Evolutionary conservation across 2,329 filamentous ascomycete species (phyloP).

Genomic region (Leptoxyphium fumago): DNA sequence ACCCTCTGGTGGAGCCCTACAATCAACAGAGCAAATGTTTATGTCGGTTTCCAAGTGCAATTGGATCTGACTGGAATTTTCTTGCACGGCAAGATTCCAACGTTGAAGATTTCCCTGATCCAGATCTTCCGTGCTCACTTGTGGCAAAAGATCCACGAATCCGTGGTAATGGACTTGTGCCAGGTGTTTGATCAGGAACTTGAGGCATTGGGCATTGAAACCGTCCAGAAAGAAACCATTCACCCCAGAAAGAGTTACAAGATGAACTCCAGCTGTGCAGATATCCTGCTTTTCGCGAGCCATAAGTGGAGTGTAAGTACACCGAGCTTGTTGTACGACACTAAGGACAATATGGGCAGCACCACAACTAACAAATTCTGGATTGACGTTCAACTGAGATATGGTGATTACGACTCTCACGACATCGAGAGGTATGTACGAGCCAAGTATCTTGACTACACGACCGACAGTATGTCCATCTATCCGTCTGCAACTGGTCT

Average conservation of each 20-base stretch:
- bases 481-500: constrained; percentile 93
- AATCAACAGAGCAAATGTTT: constrained; percentile 65
- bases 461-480: constrained; percentile 95
- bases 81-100: constrained; percentile 97
- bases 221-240: constrained; percentile 57
- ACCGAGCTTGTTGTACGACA: constrained; percentile 86
- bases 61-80: constrained; percentile 97
- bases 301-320: constrained; percentile 98
- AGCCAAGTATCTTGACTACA: constrained; percentile 97
- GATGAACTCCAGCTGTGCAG: constrained; percentile 99
- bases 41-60: constrained; percentile 98
- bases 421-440: constrained; percentile 96
- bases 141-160: constrained; percentile 99
- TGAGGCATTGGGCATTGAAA: constrained; percentile 89
- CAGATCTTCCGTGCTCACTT: constrained; percentile 99
- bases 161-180: constrained; percentile 95
- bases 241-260: constrained; percentile 99
- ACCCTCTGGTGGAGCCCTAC: constrained; percentile 83
- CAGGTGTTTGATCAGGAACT: constrained; percentile 97
- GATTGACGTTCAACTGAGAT: constrained; percentile 91
- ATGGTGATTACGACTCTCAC: constrained; percentile 97
- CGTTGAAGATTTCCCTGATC: constrained; percentile 91
- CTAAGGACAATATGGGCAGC: constrained; percentile 84
- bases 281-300: constrained; percentile 89
- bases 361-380: constrained; percentile 99